Evolutionary conservation across 441 rosid genomes (phyloP).

Genomic region (Arabidopsis hybrid): DNA sequence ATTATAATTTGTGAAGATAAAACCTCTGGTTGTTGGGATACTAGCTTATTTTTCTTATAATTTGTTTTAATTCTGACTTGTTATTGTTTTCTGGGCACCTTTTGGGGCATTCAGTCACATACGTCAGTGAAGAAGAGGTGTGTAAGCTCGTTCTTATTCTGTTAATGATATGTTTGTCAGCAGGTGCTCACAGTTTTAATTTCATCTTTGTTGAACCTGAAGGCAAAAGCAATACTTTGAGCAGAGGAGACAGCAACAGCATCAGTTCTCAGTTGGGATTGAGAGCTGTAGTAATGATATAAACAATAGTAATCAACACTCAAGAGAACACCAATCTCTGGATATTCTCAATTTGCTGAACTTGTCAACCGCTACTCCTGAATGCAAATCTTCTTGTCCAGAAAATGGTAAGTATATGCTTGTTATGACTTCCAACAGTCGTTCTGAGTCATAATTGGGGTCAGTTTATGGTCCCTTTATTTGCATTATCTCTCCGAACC

Average conservation of each 20-base stretch:
- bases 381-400: slow-evolving; percentile 44
- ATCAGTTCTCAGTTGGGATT: slow-evolving; percentile 47
- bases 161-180: background rate
- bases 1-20: background rate
- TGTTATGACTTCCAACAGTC: slow-evolving; percentile 8
- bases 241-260: slow-evolving; percentile 72
- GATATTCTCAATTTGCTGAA: slow-evolving; percentile 73
- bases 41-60: background rate
- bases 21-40: slow-evolving; percentile 9
- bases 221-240: slow-evolving; percentile 95
- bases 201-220: slow-evolving; percentile 18
- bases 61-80: slow-evolving; percentile 10
- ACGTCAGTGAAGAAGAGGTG: slow-evolving; percentile 46
- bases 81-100: slow-evolving; percentile 11
- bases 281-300: slow-evolving; percentile 50
- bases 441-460: slow-evolving; percentile 11
- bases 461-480: slow-evolving; percentile 12
- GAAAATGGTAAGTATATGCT: slow-evolving; percentile 50
- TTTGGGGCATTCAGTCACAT: slow-evolving; percentile 37
- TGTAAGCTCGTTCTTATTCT: background rate
- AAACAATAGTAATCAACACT: slow-evolving; percentile 33
- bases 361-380: slow-evolving; percentile 53
- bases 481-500: background rate
- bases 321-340: slow-evolving; percentile 65
- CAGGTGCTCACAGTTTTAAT: slow-evolving; percentile 3